A percentile compares a stretch with the other conserved stretches of the same genome.
These are phyloP conservation scores for Trichoderma lentiforme DNA, from an alignment of 2,329 filamentous ascomycete genomes.

Conservation along the genomic window DNA sequence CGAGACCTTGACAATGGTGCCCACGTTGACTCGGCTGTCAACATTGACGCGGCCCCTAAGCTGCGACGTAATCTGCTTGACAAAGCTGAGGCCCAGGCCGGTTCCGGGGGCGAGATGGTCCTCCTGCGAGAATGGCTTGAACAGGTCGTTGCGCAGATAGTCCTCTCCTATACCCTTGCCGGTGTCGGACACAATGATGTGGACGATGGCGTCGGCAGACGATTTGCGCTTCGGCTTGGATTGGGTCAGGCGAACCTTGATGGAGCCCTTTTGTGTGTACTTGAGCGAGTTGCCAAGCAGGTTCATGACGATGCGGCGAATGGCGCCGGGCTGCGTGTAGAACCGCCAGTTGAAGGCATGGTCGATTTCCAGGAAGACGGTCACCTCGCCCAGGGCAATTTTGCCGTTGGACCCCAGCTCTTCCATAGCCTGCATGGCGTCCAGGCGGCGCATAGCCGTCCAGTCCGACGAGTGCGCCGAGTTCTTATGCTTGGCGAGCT, in stretches of 20 bases:
- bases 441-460: slow-evolving; percentile 24
- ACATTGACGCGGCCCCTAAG: slow-evolving; percentile 59
- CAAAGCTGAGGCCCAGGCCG: slow-evolving; percentile 64
- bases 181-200: slow-evolving; percentile 57
- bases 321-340: slow-evolving; percentile 50
- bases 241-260: slow-evolving; percentile 29
- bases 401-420: slow-evolving; percentile 20
- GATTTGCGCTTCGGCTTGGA: slow-evolving; percentile 21
- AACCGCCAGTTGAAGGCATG: slow-evolving; percentile 49
- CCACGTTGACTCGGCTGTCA: slow-evolving; percentile 39
- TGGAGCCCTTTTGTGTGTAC: slow-evolving; percentile 45
- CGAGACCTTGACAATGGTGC: slow-evolving; percentile 36
- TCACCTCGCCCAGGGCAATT: slow-evolving; percentile 25
- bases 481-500: slow-evolving; percentile 20
- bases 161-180: slow-evolving; percentile 64
- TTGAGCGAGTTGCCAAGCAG: slow-evolving; percentile 62
- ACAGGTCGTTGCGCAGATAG: slow-evolving; percentile 58
- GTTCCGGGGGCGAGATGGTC: slow-evolving; percentile 57
- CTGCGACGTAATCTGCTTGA: slow-evolving; percentile 56
- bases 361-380: slow-evolving; percentile 38
- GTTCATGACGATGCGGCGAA: slow-evolving; percentile 58
- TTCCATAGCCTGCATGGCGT: slow-evolving; percentile 43
- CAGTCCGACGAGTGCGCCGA: slow-evolving; percentile 16
- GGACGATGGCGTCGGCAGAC: slow-evolving; percentile 22
- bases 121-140: slow-evolving; percentile 64